Base-by-base conservation (phyloP, 139 green algal genomes). In the Mesotaenium endlicherianum region DNA sequence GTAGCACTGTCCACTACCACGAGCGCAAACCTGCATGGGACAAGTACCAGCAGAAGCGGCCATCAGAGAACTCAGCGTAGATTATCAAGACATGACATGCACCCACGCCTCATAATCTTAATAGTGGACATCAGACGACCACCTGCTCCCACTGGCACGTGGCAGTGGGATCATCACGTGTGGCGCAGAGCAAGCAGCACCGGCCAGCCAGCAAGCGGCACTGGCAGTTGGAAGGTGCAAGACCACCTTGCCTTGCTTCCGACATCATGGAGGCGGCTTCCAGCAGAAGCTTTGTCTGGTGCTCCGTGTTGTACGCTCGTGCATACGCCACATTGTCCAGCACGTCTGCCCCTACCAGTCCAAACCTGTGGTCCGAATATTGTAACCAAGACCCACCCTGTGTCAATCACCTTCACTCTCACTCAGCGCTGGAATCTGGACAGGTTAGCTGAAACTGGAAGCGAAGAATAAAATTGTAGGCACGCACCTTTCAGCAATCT, bases 301-400 rank as follows among this genome's bases (percentile, higher is more conserved):
- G 97, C 49, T 99, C 97, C 31, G 95, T 98, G 91, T 99, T 99
- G 92, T 98, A 94, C 0, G 97, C 97, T 2, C 95, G 91, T 1
- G 97, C 97, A 79, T 98, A 98, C 0, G 95, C 96, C 8, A 99
- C 93, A 76, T 99, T 99, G 87, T 99, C 95, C 69, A 99, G 91
- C 45, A 98, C 97, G 68, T 99, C 95, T 2, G 91, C 75, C 0
- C 90, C 70, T 81, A 93, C 94, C 16, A 99, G 87, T 8, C 92
- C 89, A 80, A 95, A 98, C 77, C 94, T 96, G 91, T 43, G 43
- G 43, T 6, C 53, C 20, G 26, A 64, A 64, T 26, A 64, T 34
- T 26, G 26, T 20, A 64, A 64, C 20, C 53, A 64, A 34, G 53
- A 64, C 26, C 53, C 26, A n/a, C n/a, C n/a, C n/a, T n/a, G n/a